Evolutionary conservation across 2,329 filamentous ascomycete genomes (phyloP).

Genomic region (Trichophyton simii): DNA sequence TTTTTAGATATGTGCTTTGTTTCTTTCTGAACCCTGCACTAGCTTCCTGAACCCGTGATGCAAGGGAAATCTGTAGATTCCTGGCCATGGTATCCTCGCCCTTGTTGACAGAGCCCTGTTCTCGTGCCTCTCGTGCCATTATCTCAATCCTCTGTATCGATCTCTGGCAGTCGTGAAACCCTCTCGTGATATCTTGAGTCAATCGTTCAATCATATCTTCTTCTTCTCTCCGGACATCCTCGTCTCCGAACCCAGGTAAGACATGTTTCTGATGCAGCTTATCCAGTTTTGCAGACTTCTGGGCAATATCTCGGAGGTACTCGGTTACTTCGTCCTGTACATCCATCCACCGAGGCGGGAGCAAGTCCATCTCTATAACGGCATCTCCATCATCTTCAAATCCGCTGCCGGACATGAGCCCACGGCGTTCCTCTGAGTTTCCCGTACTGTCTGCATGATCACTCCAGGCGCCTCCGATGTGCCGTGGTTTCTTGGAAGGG

Average conservation of each 20-base stretch:
- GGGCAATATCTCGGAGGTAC: constrained; percentile 63
- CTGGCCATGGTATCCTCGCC: constrained; percentile 92
- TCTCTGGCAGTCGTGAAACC: constrained; percentile 80
- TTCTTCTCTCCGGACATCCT: constrained; percentile 73
- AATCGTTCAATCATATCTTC: constrained; percentile 81
- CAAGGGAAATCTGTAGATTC: constrained; percentile 88
- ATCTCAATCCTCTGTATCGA: constrained; percentile 77
- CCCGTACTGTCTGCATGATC: constrained; percentile 47
- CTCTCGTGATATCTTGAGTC: constrained; percentile 78
- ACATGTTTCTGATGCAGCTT: constrained; percentile 95
- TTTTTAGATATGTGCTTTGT: constrained; percentile 90
- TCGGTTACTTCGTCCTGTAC: constrained; percentile 88
- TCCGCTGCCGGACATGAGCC: constrained; percentile 68
- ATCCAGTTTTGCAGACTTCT: constrained; percentile 72
- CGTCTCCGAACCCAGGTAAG: constrained; percentile 90
- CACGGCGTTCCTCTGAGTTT: constrained; percentile 58
- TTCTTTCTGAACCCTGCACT: constrained; percentile 93
- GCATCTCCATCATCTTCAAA: constrained; percentile 71
- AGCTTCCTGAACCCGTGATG: constrained; percentile 76
- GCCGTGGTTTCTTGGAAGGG: constrained; percentile 70
- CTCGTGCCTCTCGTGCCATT: constrained; percentile 71
- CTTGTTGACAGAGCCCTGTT: constrained; percentile 44
- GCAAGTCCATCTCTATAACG: constrained; percentile 94
- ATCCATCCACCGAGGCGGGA: constrained; percentile 92
- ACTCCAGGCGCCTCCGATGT: constrained; percentile 45